phyloP scores from a whole-genome alignment of 148 eudicot genomes.

The Nyssa sinensis region DNA sequence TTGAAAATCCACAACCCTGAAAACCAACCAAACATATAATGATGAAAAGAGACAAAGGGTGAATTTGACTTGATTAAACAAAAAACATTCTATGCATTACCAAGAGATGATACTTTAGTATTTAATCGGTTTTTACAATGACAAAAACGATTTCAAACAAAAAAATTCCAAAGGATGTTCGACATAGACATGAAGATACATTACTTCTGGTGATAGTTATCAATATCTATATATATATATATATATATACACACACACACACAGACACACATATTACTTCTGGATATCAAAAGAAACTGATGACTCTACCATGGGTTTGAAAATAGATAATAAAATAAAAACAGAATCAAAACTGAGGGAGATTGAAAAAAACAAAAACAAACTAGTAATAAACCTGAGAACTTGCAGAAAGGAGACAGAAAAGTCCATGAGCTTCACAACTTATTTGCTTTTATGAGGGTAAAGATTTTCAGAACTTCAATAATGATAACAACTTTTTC shows the following conservation, averaged over 20 bases:
- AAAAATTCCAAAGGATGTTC: not conserved
- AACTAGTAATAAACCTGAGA: not conserved
- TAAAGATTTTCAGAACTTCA: conserved; percentile 3
- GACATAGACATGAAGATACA: too few relatives aligned
- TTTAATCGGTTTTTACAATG: not conserved
- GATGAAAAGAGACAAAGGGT: conserved; percentile 5
- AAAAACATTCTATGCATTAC: not conserved
- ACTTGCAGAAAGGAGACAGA: not conserved
- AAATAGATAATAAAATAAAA: too few relatives aligned
- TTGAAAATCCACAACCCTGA: conserved; percentile 21
- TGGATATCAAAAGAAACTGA: not conserved
- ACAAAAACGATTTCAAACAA: not conserved
- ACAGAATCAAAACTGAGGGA: not conserved
- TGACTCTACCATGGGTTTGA: not conserved
- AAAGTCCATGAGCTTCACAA: not conserved
- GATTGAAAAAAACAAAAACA: not conserved
- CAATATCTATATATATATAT: too few relatives aligned
- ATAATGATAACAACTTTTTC: not conserved
- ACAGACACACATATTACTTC: not conserved
- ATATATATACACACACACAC: not conserved
- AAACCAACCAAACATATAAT: conserved; percentile 11
- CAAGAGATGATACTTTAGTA: not conserved
- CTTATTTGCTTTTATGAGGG: not conserved
- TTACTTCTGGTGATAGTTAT: not conserved
- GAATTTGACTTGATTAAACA: not conserved